These are phyloP conservation scores for Clonostachys byssicola DNA, from an alignment of 2,329 filamentous ascomycete species.

Conservation along the genomic window DNA sequence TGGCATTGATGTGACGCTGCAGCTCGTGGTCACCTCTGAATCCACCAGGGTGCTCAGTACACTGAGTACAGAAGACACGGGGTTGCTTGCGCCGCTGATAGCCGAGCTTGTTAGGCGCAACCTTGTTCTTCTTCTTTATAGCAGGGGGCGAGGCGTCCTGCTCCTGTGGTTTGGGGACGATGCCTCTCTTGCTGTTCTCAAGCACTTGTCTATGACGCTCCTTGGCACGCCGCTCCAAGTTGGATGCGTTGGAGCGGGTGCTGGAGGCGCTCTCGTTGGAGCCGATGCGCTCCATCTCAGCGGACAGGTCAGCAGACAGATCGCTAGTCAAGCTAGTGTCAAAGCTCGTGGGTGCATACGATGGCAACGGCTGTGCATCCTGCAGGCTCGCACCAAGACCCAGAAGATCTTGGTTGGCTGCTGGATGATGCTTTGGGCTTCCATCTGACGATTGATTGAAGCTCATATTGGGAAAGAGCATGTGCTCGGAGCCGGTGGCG, in stretches of 20 bases:
- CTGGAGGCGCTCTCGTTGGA: conserved; percentile 38
- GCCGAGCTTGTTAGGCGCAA: conserved; percentile 31
- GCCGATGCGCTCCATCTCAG: conserved; percentile 42
- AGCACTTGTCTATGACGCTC: conserved; percentile 41
- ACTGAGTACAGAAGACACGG: conserved; percentile 67
- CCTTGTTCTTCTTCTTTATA: conserved; percentile 33
- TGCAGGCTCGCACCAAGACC: neutral
- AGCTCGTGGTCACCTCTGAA: conserved; percentile 87
- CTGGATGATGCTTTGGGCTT: neutral
- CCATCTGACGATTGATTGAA: too few relatives aligned
- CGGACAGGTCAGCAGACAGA: conserved; percentile 11
- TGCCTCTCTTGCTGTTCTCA: conserved; percentile 29
- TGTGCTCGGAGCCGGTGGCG: conserved; percentile 13
- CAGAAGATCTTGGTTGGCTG: neutral
- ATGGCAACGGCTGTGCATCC: neutral
- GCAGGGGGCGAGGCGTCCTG: neutral
- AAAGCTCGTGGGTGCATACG: neutral
- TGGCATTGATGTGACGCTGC: conserved; percentile 58
- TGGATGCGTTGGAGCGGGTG: conserved; percentile 37
- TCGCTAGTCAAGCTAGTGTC: conserved; percentile 2
- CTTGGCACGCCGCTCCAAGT: conserved; percentile 38
- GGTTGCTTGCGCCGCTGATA: conserved; percentile 63
- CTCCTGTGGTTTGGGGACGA: conserved; percentile 40
- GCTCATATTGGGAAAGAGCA: conserved; percentile 10
- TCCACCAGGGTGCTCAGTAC: conserved; percentile 68